Evolutionary conservation across 805 yeast genomes (phyloP).

Genomic region (Lipomyces yamadae): DNA sequence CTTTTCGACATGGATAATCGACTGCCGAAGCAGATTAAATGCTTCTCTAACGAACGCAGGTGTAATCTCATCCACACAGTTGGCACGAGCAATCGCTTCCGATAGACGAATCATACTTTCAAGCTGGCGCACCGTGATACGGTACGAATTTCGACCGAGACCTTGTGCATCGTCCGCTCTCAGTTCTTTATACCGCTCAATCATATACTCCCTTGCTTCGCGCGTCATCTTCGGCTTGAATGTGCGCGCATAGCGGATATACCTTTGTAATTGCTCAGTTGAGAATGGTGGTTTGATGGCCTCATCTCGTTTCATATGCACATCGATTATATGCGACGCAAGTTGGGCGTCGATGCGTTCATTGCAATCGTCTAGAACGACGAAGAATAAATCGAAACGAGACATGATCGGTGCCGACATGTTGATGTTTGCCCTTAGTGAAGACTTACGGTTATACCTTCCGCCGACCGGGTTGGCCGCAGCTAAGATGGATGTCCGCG

Average conservation of each 20-base stretch:
- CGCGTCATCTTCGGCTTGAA: conserved; percentile 87
- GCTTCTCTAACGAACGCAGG: conserved; percentile 92
- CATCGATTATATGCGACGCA: conserved; percentile 89
- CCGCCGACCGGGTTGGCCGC: conserved; percentile 99
- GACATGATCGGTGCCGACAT: conserved; percentile 99
- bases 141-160: conserved; percentile 73
- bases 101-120: conserved; percentile 92
- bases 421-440: conserved; percentile 81
- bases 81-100: conserved; percentile 96
- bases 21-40: conserved; percentile 82
- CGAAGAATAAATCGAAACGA: conserved; percentile 93
- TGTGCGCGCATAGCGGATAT: conserved; percentile 88
- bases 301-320: conserved; percentile 87
- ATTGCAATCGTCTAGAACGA: conserved; percentile 91
- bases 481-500: conserved; percentile 93
- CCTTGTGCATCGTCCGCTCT: conserved; percentile 92
- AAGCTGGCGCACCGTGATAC: conserved; percentile 96
- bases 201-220: conserved; percentile 77
- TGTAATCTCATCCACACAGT: conserved; percentile 86
- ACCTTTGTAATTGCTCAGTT: conserved; percentile 85
- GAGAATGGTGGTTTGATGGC: conserved; percentile 89
- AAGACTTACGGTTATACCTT: conserved; percentile 83
- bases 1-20: conserved; percentile 90
- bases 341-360: conserved; percentile 86
- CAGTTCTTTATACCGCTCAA: conserved; percentile 79